Conservation (phyloP, 495 filamentous ascomycete species). For the Collariella sp. region DNA sequence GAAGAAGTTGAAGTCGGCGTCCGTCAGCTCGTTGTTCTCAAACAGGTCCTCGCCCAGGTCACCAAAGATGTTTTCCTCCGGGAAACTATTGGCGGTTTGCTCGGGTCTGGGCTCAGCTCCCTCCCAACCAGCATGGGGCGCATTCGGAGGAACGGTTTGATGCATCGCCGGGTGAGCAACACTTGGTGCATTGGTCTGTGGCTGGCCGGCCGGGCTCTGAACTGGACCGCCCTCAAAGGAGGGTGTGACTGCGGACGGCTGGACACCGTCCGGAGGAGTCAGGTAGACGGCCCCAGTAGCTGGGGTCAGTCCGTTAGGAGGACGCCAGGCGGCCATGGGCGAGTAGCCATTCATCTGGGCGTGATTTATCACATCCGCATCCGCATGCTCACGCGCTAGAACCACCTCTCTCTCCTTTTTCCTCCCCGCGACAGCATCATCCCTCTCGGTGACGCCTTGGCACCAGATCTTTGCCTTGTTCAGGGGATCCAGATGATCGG, state of each 20-base stretch:
- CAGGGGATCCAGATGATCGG: conserved; percentile 49
- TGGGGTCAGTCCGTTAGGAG: conserved; percentile 43
- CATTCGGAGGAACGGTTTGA: conserved; percentile 11
- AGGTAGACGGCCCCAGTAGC: conserved; percentile 66
- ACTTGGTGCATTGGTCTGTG: conserved; percentile 9
- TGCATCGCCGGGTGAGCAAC: conserved; percentile 25
- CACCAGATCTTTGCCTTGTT: conserved; percentile 64
- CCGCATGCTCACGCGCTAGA: conserved; percentile 34
- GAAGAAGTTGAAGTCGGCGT: conserved; percentile 88
- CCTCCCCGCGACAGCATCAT: conserved; percentile 38
- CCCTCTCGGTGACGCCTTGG: conserved; percentile 38
- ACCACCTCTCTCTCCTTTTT: conserved; percentile 46
- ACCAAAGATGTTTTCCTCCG: conserved; percentile 57
- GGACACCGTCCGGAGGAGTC: conserved; percentile 73
- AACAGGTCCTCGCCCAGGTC: conserved; percentile 70
- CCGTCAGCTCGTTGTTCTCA: conserved; percentile 71
- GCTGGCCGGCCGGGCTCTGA: conserved; percentile 39
- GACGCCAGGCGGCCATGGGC: conserved; percentile 39
- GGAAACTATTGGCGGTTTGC: conserved; percentile 28
- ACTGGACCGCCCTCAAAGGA: conserved; percentile 39
- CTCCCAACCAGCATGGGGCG: conserved; percentile 30
- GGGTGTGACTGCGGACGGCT: conserved; percentile 38
- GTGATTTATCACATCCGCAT: conserved; percentile 28
- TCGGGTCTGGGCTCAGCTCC: conserved; percentile 31
- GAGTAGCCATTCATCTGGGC: conserved; percentile 31